A percentile compares a stretch with the other conserved stretches of the same genome.
phyloP scores from a whole-genome alignment of 1,284 basidiomycete genomes.

The Pseudozyma pruni region DNA sequence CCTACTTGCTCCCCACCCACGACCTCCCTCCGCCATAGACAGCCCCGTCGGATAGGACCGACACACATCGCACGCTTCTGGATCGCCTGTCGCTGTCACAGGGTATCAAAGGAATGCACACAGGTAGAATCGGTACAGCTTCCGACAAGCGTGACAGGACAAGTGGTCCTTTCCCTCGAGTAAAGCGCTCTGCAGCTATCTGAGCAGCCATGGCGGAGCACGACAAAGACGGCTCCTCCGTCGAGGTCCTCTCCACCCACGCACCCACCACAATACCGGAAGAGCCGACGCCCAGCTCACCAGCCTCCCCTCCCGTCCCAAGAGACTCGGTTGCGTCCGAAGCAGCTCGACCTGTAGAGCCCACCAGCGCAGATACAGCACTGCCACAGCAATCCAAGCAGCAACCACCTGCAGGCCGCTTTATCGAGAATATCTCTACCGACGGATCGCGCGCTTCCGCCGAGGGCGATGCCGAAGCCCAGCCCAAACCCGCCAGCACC shows the following conservation, averaged over 20 bases:
- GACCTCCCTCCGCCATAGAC: too few relatives aligned
- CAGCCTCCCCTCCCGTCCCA: constrained; percentile 14
- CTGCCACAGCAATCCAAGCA: background rate
- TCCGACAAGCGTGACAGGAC: background rate
- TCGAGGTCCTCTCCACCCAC: constrained; percentile 11
- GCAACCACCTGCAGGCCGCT: constrained; percentile 22
- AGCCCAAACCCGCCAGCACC: background rate
- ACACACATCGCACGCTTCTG: background rate
- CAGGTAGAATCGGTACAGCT: background rate
- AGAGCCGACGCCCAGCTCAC: constrained; percentile 26
- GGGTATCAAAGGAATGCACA: background rate
- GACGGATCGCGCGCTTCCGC: constrained; percentile 41
- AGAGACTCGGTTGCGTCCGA: background rate
- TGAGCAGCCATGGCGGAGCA: constrained; percentile 5
- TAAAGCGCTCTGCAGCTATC: background rate
- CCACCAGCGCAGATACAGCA: background rate
- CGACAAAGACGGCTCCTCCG: constrained; percentile 5
- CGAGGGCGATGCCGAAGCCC: constrained; percentile 11
- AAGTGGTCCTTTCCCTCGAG: too few relatives aligned
- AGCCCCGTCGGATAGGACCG: background rate
- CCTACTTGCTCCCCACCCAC: too few relatives aligned
- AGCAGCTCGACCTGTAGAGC: background rate
- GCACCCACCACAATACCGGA: constrained; percentile 37
- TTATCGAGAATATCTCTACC: constrained; percentile 41
- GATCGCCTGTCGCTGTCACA: background rate